phyloP scores from a whole-genome alignment of 2,329 filamentous ascomycete genomes.

The Aureobasidium leucospermi region DNA sequence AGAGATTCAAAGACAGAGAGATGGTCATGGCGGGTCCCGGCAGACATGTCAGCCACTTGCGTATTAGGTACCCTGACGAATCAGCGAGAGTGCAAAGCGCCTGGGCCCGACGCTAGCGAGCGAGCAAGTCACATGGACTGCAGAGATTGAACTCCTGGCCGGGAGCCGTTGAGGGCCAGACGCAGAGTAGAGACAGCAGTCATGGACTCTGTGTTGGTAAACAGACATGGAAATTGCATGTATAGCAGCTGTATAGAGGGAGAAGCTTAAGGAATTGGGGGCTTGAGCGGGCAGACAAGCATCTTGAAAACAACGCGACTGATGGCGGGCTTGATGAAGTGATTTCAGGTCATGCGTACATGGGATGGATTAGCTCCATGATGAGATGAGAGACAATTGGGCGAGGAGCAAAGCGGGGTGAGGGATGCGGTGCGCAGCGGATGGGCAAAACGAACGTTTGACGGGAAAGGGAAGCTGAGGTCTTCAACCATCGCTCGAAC shows the following conservation, averaged over 20 bases:
- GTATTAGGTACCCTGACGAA: not conserved
- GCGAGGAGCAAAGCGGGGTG: slow-evolving; percentile 8
- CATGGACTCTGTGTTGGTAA: not conserved
- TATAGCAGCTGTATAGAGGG: not conserved
- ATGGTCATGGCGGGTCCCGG: slow-evolving; percentile 9
- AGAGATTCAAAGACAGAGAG: not conserved
- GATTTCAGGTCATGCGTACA: slow-evolving; percentile 3
- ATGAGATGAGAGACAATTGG: slow-evolving; percentile 10
- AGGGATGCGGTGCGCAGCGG: slow-evolving; percentile 11
- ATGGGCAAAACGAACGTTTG: slow-evolving; percentile 11
- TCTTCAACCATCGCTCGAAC: not conserved
- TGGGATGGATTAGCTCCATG: slow-evolving; percentile 7
- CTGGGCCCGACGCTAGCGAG: slow-evolving; percentile 12
- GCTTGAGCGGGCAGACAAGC: not conserved
- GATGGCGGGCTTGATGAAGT: not conserved
- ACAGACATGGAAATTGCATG: not conserved
- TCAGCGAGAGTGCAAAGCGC: slow-evolving; percentile 7
- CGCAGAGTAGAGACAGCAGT: slow-evolving; percentile 1
- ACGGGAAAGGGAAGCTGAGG: not conserved
- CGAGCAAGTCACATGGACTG: slow-evolving; percentile 9
- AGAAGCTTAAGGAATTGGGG: not conserved
- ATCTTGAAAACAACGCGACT: not conserved
- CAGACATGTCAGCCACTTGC: slow-evolving; percentile 14
- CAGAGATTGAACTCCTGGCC: slow-evolving; percentile 11
- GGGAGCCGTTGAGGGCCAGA: slow-evolving; percentile 12